Evolutionary conservation across 2,329 filamentous ascomycete genomes (phyloP).

Genomic region (Pseudocercospora musae): DNA sequence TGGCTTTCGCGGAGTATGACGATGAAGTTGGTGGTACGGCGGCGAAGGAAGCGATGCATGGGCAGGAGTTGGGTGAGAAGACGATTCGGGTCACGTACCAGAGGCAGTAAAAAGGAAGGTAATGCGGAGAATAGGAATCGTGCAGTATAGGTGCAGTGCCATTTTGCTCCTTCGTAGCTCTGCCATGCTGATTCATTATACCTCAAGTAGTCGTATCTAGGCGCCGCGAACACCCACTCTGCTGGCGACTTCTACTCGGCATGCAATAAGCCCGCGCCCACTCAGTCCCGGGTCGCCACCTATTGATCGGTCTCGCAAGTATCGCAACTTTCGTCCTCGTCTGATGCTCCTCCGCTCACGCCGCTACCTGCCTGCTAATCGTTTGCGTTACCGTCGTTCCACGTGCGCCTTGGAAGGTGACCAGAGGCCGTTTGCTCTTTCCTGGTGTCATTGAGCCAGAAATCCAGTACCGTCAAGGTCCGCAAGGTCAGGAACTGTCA

Average conservation of each 20-base stretch:
- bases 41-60: conserved; percentile 89
- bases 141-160: no score
- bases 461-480: not conserved
- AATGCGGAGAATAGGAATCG: no score
- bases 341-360: no score
- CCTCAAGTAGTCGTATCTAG: no score
- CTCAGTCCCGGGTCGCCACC: no score
- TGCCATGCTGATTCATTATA: no score
- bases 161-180: no score
- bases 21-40: conserved; percentile 83
- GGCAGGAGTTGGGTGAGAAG: conserved; percentile 75
- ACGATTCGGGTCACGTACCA: conserved; percentile 95
- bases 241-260: no score
- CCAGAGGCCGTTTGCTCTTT: not conserved
- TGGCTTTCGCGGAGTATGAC: conserved; percentile 97
- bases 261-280: no score
- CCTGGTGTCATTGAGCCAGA: not conserved
- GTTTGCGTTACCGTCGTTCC: not conserved
- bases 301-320: no score
- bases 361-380: not conserved
- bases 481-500: not conserved
- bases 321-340: no score
- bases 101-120: conserved; percentile 58
- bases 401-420: not conserved
- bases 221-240: no score